phyloP scores from a whole-genome alignment of 169 alveolate genomes.

The Eimeria praecox region DNA sequence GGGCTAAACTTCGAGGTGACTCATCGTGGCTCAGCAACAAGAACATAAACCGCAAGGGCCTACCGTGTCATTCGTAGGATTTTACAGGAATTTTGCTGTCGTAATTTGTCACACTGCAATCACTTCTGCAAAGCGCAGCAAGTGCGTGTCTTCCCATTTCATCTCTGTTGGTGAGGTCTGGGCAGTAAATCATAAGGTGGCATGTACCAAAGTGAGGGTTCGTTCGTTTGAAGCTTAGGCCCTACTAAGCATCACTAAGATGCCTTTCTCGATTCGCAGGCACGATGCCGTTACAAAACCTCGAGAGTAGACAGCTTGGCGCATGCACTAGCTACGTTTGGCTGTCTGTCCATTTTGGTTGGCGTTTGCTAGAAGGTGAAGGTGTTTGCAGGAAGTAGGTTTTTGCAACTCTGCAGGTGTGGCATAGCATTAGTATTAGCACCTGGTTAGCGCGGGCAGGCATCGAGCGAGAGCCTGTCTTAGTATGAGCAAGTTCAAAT shows the following conservation, averaged over 20 bases:
- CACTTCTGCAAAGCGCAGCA: background rate
- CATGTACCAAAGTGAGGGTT: background rate
- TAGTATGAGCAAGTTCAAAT: background rate
- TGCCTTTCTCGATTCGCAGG: background rate
- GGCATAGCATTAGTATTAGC: background rate
- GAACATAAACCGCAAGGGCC: background rate
- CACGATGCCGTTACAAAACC: background rate
- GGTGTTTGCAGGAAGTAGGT: slow-evolving; percentile 3
- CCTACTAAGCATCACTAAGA: background rate
- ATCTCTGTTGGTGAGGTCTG: background rate
- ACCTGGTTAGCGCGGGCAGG: background rate
- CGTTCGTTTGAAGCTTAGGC: background rate
- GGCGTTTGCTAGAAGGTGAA: background rate
- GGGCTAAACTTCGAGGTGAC: background rate
- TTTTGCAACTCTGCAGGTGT: background rate
- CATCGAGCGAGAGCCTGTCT: background rate
- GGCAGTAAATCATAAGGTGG: background rate
- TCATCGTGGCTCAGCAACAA: background rate
- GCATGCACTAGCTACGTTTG: background rate
- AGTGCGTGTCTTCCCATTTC: background rate
- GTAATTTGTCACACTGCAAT: background rate
- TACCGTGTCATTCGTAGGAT: background rate
- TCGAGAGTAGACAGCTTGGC: background rate
- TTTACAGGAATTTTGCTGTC: background rate
- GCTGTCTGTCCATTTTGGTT: background rate